Conservation (phyloP, 768 basidiomycete genomes). For the Imleria badia region DNA sequence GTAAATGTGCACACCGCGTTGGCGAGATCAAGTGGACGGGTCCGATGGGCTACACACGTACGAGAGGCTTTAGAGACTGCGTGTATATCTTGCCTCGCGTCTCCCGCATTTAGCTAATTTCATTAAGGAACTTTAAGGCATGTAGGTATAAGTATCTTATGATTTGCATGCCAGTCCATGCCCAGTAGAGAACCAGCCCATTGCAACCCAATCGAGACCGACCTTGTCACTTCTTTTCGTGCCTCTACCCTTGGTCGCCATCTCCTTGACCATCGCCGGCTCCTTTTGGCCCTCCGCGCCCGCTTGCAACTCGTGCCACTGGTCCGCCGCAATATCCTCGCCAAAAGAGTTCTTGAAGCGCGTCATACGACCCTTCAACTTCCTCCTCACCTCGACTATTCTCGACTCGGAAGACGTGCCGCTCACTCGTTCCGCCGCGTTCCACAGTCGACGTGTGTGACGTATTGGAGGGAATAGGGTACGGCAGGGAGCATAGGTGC, state of each 20-base stretch:
- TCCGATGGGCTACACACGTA: slow-evolving; percentile 60
- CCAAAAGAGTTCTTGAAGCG: slow-evolving; percentile 77
- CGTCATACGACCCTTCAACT: slow-evolving; percentile 74
- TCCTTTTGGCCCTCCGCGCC: slow-evolving; percentile 28
- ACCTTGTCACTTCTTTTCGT: slow-evolving; percentile 19
- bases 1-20: too few relatives aligned
- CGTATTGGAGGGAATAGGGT: slow-evolving; percentile 82
- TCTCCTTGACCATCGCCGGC: slow-evolving; percentile 26
- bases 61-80: slow-evolving; percentile 14
- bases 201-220: not conserved
- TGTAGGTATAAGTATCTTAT: too few relatives aligned
- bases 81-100: not conserved
- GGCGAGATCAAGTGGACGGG: slow-evolving; percentile 69
- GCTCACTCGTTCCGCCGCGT: slow-evolving; percentile 55
- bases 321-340: slow-evolving; percentile 41
- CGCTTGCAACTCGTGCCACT: slow-evolving; percentile 29
- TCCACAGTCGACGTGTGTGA: slow-evolving; percentile 91
- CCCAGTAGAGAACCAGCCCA: too few relatives aligned
- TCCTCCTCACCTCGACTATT: slow-evolving; percentile 61
- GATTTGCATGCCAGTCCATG: too few relatives aligned
- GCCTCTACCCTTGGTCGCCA: slow-evolving; percentile 7
- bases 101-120: too few relatives aligned
- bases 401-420: slow-evolving; percentile 45
- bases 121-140: too few relatives aligned
- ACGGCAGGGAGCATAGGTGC: too few relatives aligned